phyloP scores from a whole-genome alignment of 176 grass and related monocot species.

The Hordeum marinum region DNA sequence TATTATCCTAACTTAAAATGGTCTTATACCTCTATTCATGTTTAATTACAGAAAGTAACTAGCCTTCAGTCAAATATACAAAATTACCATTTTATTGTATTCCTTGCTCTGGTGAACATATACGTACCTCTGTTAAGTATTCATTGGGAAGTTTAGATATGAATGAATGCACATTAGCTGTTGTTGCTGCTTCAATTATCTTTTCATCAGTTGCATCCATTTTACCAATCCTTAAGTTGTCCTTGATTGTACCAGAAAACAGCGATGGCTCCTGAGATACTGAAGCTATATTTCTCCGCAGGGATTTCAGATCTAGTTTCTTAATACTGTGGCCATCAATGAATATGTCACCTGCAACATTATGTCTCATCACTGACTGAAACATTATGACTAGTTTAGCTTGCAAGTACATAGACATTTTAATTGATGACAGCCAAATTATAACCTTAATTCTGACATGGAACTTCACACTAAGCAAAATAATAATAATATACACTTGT shows the following conservation, averaged over 20 bases:
- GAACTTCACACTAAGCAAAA: background rate
- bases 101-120: background rate
- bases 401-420: background rate
- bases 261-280: conserved; percentile 48
- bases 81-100: background rate
- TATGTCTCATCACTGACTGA: background rate
- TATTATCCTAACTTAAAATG: background rate
- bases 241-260: conserved; percentile 49
- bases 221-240: conserved; percentile 52
- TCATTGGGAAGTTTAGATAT: conserved; percentile 42
- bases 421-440: background rate
- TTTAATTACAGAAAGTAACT: background rate
- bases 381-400: background rate
- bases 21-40: background rate
- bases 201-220: conserved; percentile 44
- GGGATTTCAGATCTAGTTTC: conserved; percentile 42
- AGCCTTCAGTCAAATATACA: background rate
- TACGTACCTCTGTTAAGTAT: conserved; percentile 44
- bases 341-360: conserved; percentile 37
- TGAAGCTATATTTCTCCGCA: conserved; percentile 38
- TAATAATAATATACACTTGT: background rate
- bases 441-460: background rate
- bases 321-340: conserved; percentile 39
- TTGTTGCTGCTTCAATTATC: conserved; percentile 31
- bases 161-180: conserved; percentile 49